Evolutionary conservation across 1,139 yeast species (phyloP), one percentile per base, ranked within the genome.

Genomic region (Sugiyamaella pinicola): DNA sequence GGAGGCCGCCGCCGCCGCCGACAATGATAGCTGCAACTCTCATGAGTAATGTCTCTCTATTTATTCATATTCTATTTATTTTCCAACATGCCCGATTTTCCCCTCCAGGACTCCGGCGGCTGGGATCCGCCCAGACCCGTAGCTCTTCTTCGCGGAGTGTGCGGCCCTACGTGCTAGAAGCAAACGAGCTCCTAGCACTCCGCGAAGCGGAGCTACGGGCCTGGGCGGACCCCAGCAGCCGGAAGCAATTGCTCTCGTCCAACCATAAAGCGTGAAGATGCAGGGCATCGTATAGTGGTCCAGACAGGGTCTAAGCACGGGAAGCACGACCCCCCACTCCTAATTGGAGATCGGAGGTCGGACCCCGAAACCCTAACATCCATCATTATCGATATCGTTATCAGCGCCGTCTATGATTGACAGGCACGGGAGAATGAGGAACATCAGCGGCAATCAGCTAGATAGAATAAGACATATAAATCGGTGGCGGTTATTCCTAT

Each of bases 61-160:
- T 15, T 43, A 46, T 18, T 33, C 22, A 28, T 6, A 5, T 2
- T 44, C n/a, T 45, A 4, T 22, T 45, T 19, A 19, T 45, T 35
- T 15, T 22, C n/a, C 4, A 2, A 7, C 28, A 7, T 12, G 17
- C 17, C 19, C 13, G 28, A n/a, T 12, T 15, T n/a, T 35, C 22
- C 40, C 40, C n/a, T n/a, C n/a, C n/a, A n/a, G n/a, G n/a, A n/a
- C n/a, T 35, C 40, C 40, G 40, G 40, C 40, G 40, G 40, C 40
- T 35, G 40, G 40, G 40, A 21, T 17, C 40, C 12, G 40, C 40
- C 40, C 40, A 19, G 21, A 17, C 40, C 40, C 40, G 40, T 19
- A 6, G 40, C 40, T 35, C 40, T 22, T 15, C 40, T 35, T 33
- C 37, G 19, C 13, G 18, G 31, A 33, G 24, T 7, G 22, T 17